Conservation (phyloP, 1,284 basidiomycete species). For the Leccinum colubrinum region DNA sequence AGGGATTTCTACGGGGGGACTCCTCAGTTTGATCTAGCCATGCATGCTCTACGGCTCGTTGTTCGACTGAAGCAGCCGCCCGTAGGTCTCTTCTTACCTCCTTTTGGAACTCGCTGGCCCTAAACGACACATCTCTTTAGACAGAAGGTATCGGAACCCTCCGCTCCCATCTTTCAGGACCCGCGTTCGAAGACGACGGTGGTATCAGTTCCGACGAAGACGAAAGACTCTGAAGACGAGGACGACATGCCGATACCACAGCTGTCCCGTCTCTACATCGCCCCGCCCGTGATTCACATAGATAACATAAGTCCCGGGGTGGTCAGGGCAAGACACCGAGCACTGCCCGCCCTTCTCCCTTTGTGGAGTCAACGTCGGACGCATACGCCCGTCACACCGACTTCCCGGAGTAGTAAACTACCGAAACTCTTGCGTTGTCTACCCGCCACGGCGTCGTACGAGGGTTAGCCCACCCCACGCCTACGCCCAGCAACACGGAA, state of each 20-base stretch:
- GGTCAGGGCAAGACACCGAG: conserved; percentile 17
- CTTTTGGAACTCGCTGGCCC: background rate
- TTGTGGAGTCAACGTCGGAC: conserved; percentile 4
- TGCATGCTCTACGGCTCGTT: no score
- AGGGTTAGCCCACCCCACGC: conserved; percentile 10
- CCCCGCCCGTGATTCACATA: conserved; percentile 24
- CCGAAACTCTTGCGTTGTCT: conserved; percentile 36
- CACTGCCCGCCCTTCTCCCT: conserved; percentile 27
- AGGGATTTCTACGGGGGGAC: no score
- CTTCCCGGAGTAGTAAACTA: conserved; percentile 28
- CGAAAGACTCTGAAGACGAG: conserved; percentile 36
- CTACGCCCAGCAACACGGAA: conserved; percentile 26
- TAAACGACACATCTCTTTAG: conserved; percentile 38
- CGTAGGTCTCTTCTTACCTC: conserved; percentile 38
- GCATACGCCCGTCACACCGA: conserved; percentile 20
- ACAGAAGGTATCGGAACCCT: conserved; percentile 89
- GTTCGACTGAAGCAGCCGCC: conserved; percentile 46
- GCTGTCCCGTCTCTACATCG: conserved; percentile 30
- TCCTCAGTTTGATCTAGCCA: no score
- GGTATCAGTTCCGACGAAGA: conserved; percentile 65
- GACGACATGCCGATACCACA: conserved; percentile 19
- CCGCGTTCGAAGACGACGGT: conserved; percentile 74
- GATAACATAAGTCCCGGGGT: conserved; percentile 11
- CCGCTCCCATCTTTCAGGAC: conserved; percentile 59
- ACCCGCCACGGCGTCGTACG: conserved; percentile 31